A percentile compares a stretch with the other conserved stretches of the same genome.
Evolutionary conservation across 2,329 filamentous ascomycete genomes (phyloP).

Genomic region (Penicillium sp.): DNA sequence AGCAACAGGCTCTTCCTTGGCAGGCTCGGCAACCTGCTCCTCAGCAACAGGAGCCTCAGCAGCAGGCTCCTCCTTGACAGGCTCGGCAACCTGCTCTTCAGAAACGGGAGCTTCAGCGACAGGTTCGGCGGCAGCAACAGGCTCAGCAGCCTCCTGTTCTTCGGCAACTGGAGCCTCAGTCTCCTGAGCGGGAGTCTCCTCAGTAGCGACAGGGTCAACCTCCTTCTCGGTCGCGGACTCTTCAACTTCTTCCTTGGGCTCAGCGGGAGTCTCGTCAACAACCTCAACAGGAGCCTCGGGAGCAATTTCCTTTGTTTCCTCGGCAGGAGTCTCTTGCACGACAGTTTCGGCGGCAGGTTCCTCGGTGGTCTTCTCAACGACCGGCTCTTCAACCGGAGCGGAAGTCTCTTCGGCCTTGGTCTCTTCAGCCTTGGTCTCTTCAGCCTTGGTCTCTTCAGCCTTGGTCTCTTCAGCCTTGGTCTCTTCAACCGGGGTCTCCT

Average conservation of each 20-base stretch:
- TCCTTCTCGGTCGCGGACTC: neutral
- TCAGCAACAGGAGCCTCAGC: conserved; percentile 14
- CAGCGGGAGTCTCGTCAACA: neutral
- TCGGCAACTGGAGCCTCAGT: conserved; percentile 15
- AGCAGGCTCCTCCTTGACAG: no score
- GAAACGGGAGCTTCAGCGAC: conserved; percentile 6
- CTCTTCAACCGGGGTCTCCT: conserved; percentile 13
- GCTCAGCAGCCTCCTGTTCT: conserved; percentile 6
- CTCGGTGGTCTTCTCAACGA: neutral
- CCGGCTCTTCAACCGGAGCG: conserved; percentile 1
- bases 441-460: neutral
- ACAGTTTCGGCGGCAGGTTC: conserved; percentile 2
- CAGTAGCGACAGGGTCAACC: conserved; percentile 1
- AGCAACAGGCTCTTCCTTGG: conserved; percentile 7
- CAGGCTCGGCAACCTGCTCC: neutral
- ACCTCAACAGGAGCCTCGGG: neutral
- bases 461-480: neutral
- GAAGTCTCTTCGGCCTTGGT: conserved; percentile 2
- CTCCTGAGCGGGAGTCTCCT: no score
- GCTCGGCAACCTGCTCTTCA: conserved; percentile 6
- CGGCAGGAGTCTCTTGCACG: neutral
- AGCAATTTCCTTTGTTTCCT: conserved; percentile 1
- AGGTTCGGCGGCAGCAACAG: conserved; percentile 4
- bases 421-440: neutral
- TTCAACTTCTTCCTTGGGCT: conserved; percentile 8